A percentile compares a stretch with the other conserved stretches of the same genome.
Evolutionary conservation across 2,329 filamentous ascomycete genomes (phyloP).

Genomic region (Epichloe scottii): DNA sequence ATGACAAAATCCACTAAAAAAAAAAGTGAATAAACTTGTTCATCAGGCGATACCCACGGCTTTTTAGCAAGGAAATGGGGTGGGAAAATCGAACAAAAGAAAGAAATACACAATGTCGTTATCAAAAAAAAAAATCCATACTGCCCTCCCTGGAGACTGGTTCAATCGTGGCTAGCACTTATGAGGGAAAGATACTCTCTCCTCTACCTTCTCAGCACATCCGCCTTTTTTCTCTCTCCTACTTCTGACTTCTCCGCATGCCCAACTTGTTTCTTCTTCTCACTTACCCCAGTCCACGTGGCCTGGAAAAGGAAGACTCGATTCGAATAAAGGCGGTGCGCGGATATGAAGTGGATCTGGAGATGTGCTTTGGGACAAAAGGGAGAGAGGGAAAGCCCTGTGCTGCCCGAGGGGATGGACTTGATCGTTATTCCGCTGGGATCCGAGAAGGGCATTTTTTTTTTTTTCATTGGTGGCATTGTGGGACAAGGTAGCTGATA

Average conservation of each 20-base stretch:
- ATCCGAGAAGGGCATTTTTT: constrained; percentile 8
- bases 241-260: too few species aligned
- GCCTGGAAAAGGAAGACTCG: not conserved
- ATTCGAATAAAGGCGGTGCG: not conserved
- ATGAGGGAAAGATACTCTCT: constrained; percentile 99
- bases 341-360: not conserved
- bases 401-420: constrained; percentile 69
- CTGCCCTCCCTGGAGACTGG: constrained; percentile 14
- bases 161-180: constrained; percentile 59
- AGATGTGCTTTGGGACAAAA: not conserved
- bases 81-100: not conserved
- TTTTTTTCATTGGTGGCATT: constrained; percentile 11
- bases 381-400: constrained; percentile 98
- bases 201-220: constrained; percentile 12
- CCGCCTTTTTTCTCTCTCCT: constrained; percentile 5
- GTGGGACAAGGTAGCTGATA: not conserved
- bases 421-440: constrained; percentile 68
- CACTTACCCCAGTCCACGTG: constrained; percentile 1
- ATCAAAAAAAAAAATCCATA: not conserved
- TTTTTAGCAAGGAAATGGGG: not conserved
- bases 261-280: constrained; percentile 8
- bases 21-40: not conserved
- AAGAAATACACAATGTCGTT: constrained; percentile 6
- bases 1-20: not conserved
- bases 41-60: constrained; percentile 3